A percentile compares a stretch with the other conserved stretches of the same genome.
Conservation (phyloP, 441 rosid species). For the Corymbia citriodora region DNA sequence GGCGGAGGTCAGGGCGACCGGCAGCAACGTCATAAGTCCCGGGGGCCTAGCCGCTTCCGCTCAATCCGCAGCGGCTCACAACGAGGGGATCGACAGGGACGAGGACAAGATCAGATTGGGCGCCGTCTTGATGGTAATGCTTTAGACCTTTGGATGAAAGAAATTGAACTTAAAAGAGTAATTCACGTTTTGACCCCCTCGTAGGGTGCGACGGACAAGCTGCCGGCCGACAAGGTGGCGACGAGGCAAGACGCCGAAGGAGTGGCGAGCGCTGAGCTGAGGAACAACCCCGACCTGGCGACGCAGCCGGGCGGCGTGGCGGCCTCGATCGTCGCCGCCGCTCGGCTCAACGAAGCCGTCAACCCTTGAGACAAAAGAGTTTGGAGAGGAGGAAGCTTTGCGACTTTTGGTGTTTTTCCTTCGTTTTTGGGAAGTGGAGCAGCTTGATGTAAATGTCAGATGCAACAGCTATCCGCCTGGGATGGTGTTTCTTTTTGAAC, state of each 20-base stretch:
- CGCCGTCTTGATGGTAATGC: constrained; percentile 36
- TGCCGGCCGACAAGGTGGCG: constrained; percentile 51
- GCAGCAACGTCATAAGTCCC: constrained; percentile 33
- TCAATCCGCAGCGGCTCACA: constrained; percentile 52
- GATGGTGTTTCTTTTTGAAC: neutral
- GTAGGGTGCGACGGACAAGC: constrained; percentile 46
- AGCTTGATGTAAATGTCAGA: neutral
- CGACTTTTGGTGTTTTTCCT: neutral
- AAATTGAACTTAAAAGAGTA: neutral
- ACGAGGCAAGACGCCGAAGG: constrained; percentile 66
- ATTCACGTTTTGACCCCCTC: neutral
- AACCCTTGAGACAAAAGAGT: neutral
- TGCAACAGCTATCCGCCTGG: neutral
- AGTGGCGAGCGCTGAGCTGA: constrained; percentile 50
- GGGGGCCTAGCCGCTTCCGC: constrained; percentile 69
- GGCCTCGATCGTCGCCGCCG: constrained; percentile 58
- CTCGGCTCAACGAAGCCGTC: constrained; percentile 42
- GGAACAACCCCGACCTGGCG: constrained; percentile 39
- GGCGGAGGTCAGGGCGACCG: constrained; percentile 64
- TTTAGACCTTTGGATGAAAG: neutral
- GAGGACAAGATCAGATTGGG: constrained; percentile 52
- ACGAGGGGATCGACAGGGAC: constrained; percentile 23
- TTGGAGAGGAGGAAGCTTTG: neutral
- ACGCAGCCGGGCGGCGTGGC: constrained; percentile 65
- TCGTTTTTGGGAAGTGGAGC: neutral